These are phyloP conservation scores for Liquidambar formosana DNA, from an alignment of 164 flowering plant species.

Conservation along the genomic window DNA sequence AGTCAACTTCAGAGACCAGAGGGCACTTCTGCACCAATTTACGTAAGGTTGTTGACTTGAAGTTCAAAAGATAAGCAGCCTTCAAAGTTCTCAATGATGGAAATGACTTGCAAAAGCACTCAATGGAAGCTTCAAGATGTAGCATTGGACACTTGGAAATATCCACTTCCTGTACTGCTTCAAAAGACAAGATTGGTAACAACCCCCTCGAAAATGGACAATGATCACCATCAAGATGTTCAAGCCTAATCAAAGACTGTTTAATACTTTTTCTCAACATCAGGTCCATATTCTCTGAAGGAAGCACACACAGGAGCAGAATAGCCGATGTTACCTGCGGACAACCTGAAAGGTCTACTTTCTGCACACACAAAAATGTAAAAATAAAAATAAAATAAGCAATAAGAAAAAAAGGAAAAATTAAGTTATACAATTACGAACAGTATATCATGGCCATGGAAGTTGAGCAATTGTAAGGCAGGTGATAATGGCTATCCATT, in stretches of 20 bases:
- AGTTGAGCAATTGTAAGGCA: not conserved
- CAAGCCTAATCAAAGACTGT: slow-evolving; percentile 20
- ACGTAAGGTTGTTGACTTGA: slow-evolving; percentile 34
- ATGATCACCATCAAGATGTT: slow-evolving; percentile 10
- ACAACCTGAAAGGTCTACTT: slow-evolving; percentile 70
- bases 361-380: slow-evolving; percentile 50
- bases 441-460: not conserved
- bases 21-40: slow-evolving; percentile 47
- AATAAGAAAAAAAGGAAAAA: too few species aligned
- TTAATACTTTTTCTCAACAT: slow-evolving; percentile 25
- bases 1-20: slow-evolving; percentile 50
- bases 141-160: slow-evolving; percentile 62
- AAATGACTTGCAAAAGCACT: slow-evolving; percentile 57
- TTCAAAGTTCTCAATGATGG: slow-evolving; percentile 59
- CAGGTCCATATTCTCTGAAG: slow-evolving; percentile 31
- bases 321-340: slow-evolving; percentile 54
- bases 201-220: slow-evolving; percentile 9
- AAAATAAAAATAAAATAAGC: too few species aligned
- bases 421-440: not conserved
- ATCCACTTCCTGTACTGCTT: slow-evolving; percentile 60
- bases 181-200: slow-evolving; percentile 40
- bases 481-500: not conserved
- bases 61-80: slow-evolving; percentile 54
- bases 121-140: slow-evolving; percentile 43
- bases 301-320: slow-evolving; percentile 58